Evolutionary conservation across 2,329 filamentous ascomycete species (phyloP).

Genomic region (Cladobotryum protrusum): DNA sequence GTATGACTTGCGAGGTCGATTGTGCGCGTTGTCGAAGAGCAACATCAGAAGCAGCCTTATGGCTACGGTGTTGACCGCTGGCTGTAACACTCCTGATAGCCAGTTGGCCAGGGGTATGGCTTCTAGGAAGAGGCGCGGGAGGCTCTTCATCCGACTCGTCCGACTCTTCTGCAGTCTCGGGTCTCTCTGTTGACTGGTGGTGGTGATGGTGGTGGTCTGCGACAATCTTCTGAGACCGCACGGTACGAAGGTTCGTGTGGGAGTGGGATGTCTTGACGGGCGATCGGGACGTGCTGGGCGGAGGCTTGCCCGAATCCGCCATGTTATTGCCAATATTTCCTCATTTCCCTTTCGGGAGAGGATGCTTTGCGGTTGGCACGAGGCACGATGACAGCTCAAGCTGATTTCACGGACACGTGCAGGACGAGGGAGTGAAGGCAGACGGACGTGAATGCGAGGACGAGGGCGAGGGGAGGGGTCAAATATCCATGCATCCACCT

Average conservation of each 20-base stretch:
- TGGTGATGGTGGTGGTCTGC: conserved; percentile 22
- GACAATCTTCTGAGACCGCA: conserved; percentile 50
- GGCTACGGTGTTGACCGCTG: conserved; percentile 41
- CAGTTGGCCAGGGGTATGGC: conserved; percentile 57
- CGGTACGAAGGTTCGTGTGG: conserved; percentile 23
- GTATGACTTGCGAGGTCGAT: conserved; percentile 36
- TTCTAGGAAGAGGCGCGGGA: conserved; percentile 39
- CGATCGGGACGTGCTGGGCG: conserved; percentile 28
- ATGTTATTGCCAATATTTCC: conserved; percentile 28
- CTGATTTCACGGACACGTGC: conserved; percentile 6
- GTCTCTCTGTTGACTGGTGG: conserved; percentile 19
- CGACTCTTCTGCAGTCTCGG: conserved; percentile 29
- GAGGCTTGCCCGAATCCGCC: conserved; percentile 35
- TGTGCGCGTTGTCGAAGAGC: conserved; percentile 50
- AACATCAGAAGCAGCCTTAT: conserved; percentile 38
- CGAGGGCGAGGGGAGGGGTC: background rate
- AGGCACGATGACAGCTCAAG: conserved; percentile 4
- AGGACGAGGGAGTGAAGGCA: conserved; percentile 1
- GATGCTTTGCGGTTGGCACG: conserved; percentile 11
- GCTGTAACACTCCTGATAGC: conserved; percentile 46
- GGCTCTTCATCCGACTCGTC: conserved; percentile 15
- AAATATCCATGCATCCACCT: background rate
- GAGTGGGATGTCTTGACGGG: conserved; percentile 17
- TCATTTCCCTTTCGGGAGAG: conserved; percentile 23
- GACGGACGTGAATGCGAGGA: background rate